Percentiles rank a stretch among this genome's conserved stretches.
Evolutionary conservation across 129 eudicot species (phyloP).

Genomic region (Escallonia rubra): DNA sequence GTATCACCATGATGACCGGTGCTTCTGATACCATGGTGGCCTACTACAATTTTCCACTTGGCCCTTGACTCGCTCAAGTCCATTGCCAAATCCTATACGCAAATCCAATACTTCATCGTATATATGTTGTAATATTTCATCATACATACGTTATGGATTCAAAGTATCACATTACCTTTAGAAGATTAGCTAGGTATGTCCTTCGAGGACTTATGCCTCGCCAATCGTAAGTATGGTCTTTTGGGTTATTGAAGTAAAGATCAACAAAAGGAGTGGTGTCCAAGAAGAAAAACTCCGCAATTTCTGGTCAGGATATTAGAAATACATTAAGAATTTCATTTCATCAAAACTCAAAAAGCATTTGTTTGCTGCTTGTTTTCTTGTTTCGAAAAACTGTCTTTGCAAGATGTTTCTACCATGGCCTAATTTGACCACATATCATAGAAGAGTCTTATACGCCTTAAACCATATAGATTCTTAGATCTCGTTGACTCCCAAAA

Average conservation of each 20-base stretch:
- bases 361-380: no score
- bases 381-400: no score
- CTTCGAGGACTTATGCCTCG: constrained; percentile 45
- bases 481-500: no score
- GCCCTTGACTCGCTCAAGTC: constrained; percentile 44
- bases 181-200: constrained; percentile 35
- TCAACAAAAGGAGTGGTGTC: constrained; percentile 68
- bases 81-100: constrained; percentile 37
- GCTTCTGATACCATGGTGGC: constrained; percentile 57
- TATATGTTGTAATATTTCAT: no score
- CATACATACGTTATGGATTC: no score
- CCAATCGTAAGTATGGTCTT: constrained; percentile 63
- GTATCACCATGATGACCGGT: constrained; percentile 66
- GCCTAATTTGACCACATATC: no score
- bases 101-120: no score
- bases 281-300: constrained; percentile 59
- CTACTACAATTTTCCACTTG: constrained; percentile 53
- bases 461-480: no score
- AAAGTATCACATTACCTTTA: constrained; percentile 23
- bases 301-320: constrained; percentile 18
- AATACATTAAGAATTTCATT: no score
- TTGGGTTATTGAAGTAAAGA: constrained; percentile 40
- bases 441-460: no score
- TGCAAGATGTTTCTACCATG: no score
- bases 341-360: no score